Percentiles rank a stretch among this genome's conserved stretches.
Conservation (phyloP, 345 rosid species). For the Abelmoschus esculentus region DNA sequence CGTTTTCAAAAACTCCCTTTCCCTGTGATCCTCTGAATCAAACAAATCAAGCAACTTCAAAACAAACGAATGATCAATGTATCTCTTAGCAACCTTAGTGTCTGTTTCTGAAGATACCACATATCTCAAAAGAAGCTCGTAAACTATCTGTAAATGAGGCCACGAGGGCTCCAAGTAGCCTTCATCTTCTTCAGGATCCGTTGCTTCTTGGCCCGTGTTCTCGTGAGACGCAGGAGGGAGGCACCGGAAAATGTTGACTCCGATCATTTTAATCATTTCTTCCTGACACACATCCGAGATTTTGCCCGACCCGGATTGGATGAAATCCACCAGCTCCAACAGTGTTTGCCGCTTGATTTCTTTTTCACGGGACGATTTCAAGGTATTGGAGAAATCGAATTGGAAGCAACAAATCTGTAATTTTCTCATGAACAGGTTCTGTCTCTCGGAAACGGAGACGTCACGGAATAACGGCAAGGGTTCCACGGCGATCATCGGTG, state of each 20-base stretch:
- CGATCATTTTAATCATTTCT: constrained; percentile 72
- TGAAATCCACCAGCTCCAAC: constrained; percentile 65
- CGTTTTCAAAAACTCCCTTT: constrained; percentile 77
- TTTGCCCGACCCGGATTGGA: constrained; percentile 71
- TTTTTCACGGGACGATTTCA: constrained; percentile 56
- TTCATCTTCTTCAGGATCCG: constrained; percentile 83
- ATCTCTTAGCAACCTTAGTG: constrained; percentile 69
- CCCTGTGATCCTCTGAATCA: constrained; percentile 78
- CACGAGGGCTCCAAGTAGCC: constrained; percentile 74
- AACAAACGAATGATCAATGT: constrained; percentile 71
- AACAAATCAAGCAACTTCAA: constrained; percentile 69
- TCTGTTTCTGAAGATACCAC: constrained; percentile 73
- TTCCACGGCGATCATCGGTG: constrained; percentile 60
- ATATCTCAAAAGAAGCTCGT: constrained; percentile 69
- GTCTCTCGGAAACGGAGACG: constrained; percentile 53
- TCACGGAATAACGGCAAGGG: constrained; percentile 62
- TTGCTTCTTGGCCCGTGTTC: constrained; percentile 66
- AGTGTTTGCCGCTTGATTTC: constrained; percentile 79
- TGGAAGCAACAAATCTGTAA: constrained; percentile 73
- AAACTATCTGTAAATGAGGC: constrained; percentile 88
- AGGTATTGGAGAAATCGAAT: constrained; percentile 54
- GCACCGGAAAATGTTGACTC: constrained; percentile 56
- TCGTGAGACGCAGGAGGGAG: constrained; percentile 76
- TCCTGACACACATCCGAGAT: constrained; percentile 67
- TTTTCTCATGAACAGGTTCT: constrained; percentile 53